Percentiles rank a stretch among this genome's conserved stretches.
Evolutionary conservation across 371 early-diverging fungal species (phyloP).

Genomic region (Mucor racemosus): DNA sequence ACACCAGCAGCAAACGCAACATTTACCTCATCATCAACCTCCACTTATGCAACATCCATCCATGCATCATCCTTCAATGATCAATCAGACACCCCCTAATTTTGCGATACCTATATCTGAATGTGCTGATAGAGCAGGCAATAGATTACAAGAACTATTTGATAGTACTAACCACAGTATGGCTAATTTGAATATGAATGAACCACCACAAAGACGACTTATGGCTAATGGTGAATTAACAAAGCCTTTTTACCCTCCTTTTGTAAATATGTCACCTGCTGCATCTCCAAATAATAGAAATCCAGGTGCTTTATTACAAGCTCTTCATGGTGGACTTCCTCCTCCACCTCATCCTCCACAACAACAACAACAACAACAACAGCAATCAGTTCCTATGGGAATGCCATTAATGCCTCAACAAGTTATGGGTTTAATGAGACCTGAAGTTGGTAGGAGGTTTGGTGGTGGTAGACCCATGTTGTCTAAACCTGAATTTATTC

Average conservation of each 20-base stretch:
- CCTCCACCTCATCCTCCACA: conserved; percentile 21
- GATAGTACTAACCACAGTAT: conserved; percentile 13
- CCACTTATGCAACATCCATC: conserved; percentile 19
- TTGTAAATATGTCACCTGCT: conserved; percentile 27
- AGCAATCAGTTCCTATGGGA: conserved; percentile 17
- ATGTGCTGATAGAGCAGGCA: conserved; percentile 24
- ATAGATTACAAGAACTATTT: conserved; percentile 10
- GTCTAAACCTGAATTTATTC: conserved; percentile 57
- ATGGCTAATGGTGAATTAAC: conserved; percentile 30
- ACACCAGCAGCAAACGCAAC: conserved; percentile 17
- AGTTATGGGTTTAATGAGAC: conserved; percentile 31
- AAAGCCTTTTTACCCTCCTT: conserved; percentile 40
- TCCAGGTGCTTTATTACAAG: conserved; percentile 50
- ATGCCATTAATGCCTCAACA: conserved; percentile 35
- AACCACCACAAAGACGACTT: conserved; percentile 8
- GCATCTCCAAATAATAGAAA: conserved; percentile 47
- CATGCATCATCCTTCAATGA: conserved; percentile 7
- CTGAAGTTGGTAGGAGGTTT: conserved; percentile 37
- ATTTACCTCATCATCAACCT: conserved; percentile 11
- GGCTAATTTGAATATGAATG: conserved; percentile 1
- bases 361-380: neutral
- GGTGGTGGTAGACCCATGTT: conserved; percentile 24
- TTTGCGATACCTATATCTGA: conserved; percentile 16
- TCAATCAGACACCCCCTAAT: conserved; percentile 4
- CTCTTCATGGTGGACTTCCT: conserved; percentile 40